Evolutionary conservation across 2,329 filamentous ascomycete genomes (phyloP).

Genomic region (Leptographium flavum): DNA sequence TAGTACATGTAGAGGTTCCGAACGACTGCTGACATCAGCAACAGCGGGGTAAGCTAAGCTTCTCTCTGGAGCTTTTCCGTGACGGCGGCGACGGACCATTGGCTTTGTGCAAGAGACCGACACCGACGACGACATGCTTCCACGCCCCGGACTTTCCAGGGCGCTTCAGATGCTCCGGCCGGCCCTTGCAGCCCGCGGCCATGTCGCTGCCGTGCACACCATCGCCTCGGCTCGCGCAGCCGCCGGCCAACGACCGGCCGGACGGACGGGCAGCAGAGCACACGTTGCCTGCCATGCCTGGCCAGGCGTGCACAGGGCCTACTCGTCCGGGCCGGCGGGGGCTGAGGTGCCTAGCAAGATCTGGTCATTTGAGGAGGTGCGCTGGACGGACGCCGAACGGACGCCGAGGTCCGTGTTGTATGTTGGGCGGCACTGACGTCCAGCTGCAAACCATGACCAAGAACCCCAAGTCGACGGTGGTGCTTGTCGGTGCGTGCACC

Average conservation of each 20-base stretch:
- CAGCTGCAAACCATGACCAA: conserved; percentile 26
- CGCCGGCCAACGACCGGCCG: not conserved
- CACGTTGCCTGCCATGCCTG: not conserved
- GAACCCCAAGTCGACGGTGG: conserved; percentile 18
- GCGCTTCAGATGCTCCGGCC: not conserved
- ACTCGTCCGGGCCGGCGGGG: conserved; percentile 18
- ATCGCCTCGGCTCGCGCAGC: not conserved
- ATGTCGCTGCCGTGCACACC: not conserved
- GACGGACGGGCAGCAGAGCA: too few relatives aligned
- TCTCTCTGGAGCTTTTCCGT: too few relatives aligned
- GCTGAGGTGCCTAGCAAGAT: conserved; percentile 20
- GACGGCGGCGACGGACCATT: too few relatives aligned
- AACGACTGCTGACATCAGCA: not conserved
- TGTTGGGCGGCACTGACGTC: too few relatives aligned
- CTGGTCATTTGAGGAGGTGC: conserved; percentile 33
- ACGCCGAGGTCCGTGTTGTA: too few relatives aligned
- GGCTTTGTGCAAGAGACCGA: not conserved
- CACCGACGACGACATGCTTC: not conserved
- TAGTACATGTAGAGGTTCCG: too few relatives aligned
- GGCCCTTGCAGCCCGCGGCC: not conserved
- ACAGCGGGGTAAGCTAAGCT: not conserved
- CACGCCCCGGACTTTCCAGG: not conserved
- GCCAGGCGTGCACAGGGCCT: conserved; percentile 8
- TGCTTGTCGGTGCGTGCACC: conserved; percentile 30
- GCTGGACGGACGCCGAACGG: not conserved